Evolutionary conservation across 345 rosid genomes (phyloP).

Genomic region (Citrus trifoliata): DNA sequence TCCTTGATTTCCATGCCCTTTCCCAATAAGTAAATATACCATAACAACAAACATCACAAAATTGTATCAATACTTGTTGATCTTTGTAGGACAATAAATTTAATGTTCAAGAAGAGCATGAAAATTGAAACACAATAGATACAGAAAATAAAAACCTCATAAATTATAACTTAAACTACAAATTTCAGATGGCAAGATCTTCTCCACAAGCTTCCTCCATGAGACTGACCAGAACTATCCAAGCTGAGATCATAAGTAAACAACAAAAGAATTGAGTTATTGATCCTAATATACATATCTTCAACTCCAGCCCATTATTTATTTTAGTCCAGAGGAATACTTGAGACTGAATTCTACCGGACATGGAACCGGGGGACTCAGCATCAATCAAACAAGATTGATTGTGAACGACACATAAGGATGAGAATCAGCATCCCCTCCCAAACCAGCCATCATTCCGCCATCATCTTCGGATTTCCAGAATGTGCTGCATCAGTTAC

Average conservation of each 20-base stretch:
- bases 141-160: conserved; percentile 3
- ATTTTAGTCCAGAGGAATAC: conserved; percentile 21
- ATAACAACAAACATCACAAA: neutral
- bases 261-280: conserved; percentile 38
- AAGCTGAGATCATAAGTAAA: conserved; percentile 19
- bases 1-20: too few species aligned
- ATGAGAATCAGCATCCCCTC: conserved; percentile 71
- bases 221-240: conserved; percentile 7
- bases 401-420: conserved; percentile 95
- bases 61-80: neutral
- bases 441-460: conserved; percentile 78
- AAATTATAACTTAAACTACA: conserved; percentile 5
- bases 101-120: neutral
- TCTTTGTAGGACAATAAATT: neutral
- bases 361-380: neutral
- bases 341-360: conserved; percentile 6
- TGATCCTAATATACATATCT: conserved; percentile 35
- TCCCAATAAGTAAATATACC: too few species aligned
- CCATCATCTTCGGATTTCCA: conserved; percentile 93
- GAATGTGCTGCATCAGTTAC: conserved; percentile 53
- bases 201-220: conserved; percentile 10
- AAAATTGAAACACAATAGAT: neutral
- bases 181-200: conserved; percentile 6
- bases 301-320: conserved; percentile 26
- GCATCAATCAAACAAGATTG: conserved; percentile 57